Conservation (phyloP, 331 rosid genomes). For the Malus hybrid region DNA sequence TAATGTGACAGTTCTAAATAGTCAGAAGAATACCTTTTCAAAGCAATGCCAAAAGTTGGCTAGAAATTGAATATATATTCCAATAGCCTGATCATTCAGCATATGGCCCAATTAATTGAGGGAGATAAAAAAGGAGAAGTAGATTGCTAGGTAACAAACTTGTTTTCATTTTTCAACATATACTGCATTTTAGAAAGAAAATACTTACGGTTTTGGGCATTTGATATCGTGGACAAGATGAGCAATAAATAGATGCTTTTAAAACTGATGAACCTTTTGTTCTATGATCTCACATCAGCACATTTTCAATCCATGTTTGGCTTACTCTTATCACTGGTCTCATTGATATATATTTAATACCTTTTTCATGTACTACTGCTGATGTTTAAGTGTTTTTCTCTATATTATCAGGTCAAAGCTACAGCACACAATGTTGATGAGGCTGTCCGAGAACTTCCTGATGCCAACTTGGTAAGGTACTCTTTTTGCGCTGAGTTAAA, state of each 20-base stretch:
- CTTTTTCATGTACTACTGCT: neutral
- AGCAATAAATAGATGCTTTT: neutral
- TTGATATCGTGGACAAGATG: neutral
- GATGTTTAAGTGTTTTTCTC: slow-evolving; percentile 1
- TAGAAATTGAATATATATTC: neutral
- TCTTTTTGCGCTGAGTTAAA: slow-evolving; percentile 25
- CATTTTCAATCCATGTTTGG: neutral
- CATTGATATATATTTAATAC: neutral
- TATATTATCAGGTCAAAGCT: slow-evolving; percentile 64
- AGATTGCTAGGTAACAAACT: neutral
- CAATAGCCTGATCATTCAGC: neutral
- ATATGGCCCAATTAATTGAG: neutral
- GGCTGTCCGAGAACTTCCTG: slow-evolving; percentile 98
- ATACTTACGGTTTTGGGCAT: neutral
- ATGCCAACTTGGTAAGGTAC: slow-evolving; percentile 96
- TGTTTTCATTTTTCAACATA: neutral
- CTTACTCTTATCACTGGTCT: neutral
- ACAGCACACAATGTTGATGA: slow-evolving; percentile 80
- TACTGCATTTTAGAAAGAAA: neutral
- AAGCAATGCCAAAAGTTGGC: neutral
- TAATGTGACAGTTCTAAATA: neutral
- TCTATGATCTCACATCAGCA: neutral
- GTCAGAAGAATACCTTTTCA: neutral
- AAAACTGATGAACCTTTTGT: neutral
- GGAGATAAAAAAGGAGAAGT: neutral